Conservation (phyloP, 306 rosid species). For the Ceratonia siliqua region DNA sequence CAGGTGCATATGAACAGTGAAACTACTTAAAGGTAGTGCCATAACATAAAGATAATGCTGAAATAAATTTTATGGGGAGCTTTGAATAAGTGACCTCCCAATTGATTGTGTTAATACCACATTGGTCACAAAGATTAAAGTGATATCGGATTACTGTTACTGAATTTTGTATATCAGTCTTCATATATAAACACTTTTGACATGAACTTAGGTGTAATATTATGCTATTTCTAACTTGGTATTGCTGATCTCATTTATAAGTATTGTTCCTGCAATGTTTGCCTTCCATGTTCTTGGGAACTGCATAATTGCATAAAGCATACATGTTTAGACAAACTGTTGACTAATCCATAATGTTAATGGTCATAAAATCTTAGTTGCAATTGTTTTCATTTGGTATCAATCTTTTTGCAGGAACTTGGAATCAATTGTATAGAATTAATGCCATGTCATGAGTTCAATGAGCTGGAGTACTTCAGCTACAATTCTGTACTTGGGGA, state of each 20-base stretch:
- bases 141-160: neutral
- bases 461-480: constrained; percentile 85
- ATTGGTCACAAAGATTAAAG: neutral
- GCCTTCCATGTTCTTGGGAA: constrained; percentile 14
- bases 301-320: constrained; percentile 3
- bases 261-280: neutral
- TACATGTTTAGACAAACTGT: constrained; percentile 13
- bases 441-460: constrained; percentile 97
- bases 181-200: neutral
- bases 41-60: neutral
- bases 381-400: constrained; percentile 36
- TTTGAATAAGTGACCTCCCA: neutral
- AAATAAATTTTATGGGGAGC: neutral
- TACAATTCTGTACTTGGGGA: constrained; percentile 85
- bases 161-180: neutral
- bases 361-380: neutral
- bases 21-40: neutral
- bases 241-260: neutral
- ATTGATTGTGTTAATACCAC: neutral
- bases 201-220: neutral
- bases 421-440: constrained; percentile 93
- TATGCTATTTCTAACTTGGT: neutral
- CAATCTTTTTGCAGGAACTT: constrained; percentile 74
- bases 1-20: neutral
- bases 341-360: neutral